Base-by-base conservation (phyloP, 148 eudicot species). In the Silene uniflora region DNA sequence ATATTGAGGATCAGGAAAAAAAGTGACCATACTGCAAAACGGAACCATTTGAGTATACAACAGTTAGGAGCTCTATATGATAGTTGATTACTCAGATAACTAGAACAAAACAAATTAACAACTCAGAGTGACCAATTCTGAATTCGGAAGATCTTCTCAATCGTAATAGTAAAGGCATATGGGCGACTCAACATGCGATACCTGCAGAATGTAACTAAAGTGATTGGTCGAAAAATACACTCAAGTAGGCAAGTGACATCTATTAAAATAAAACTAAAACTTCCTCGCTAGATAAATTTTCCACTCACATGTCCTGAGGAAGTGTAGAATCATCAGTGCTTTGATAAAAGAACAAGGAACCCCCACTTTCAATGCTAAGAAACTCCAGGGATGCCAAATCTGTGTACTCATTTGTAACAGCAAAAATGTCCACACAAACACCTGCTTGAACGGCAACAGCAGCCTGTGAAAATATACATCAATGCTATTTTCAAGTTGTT, bases 371-470 rank as follows among this genome's bases (percentile, higher is more conserved):
- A 60, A 91, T 91, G 80, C 97, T 89, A 60, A 94, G 88, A 78
- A 94, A 94, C 85, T 94, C 91, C 74, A 94, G 80, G 47, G 98
- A 94, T 69, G 98, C 98, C 87, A 94, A 81, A 79, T 94, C 98
- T 58, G 97, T 94, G 75, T 94, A 94, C 85, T 94, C 98, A 83
- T 94, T 90, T 76, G 98, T 94, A 62, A 94, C 88, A 79, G 98
- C 97, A 89, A 92, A 88, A 79, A 94, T 81, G 88, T 94, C 98
- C 72, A 94, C 93, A 81, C 98, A 94, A 73, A 94, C 98, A 88
- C 97, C 98, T 80, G 97, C 84, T 91, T 94, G 98, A 85, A 88
- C 98, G 83, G 98, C 98, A 64, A 89, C 90, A 80, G 97, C 93
- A 87, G 98, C 98, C 98, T 94, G 93, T 77, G 81, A 82, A 87